Percentiles rank a stretch among this genome's conserved stretches.
Conservation (phyloP, 2,329 filamentous ascomycete species). For the Huntiella decipiens region DNA sequence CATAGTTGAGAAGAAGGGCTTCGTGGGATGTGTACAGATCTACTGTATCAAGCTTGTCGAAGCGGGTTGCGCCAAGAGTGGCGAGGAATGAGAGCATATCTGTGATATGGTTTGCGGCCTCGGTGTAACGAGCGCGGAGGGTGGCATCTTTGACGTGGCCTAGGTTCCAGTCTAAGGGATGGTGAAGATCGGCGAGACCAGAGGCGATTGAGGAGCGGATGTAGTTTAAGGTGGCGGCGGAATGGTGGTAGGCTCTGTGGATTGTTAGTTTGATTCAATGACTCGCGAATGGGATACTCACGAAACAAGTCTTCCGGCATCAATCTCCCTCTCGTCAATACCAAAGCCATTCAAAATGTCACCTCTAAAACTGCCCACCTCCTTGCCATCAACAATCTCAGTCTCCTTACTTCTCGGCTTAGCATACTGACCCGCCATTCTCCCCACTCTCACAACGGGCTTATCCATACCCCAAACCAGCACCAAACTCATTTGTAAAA, state of each 20-base stretch:
- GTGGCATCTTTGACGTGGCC: conserved; percentile 74
- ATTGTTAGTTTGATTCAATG: background rate
- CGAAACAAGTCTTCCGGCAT: conserved; percentile 66
- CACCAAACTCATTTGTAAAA: conserved; percentile 92
- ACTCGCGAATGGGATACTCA: conserved; percentile 16
- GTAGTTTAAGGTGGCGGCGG: conserved; percentile 86
- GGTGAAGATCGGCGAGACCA: conserved; percentile 84
- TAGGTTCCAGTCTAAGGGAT: conserved; percentile 83
- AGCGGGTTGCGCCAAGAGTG: conserved; percentile 77
- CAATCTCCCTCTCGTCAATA: conserved; percentile 54
- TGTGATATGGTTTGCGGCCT: conserved; percentile 69
- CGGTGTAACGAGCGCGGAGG: conserved; percentile 69
- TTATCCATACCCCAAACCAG: conserved; percentile 71
- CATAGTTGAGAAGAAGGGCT: conserved; percentile 83
- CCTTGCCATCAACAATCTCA: conserved; percentile 59
- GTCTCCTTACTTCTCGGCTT: conserved; percentile 83
- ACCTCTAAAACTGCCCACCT: conserved; percentile 79
- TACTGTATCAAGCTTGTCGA: conserved; percentile 69
- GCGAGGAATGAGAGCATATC: conserved; percentile 88
- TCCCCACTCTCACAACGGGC: conserved; percentile 79
- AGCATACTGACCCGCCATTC: conserved; percentile 95
- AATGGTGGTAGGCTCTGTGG: conserved; percentile 75
- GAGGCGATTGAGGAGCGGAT: conserved; percentile 66
- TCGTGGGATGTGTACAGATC: conserved; percentile 95
- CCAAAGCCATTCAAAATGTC: conserved; percentile 89